Percentiles rank a stretch among this genome's conserved stretches.
Conservation (phyloP, 345 rosid species). For the Populus alba region DNA sequence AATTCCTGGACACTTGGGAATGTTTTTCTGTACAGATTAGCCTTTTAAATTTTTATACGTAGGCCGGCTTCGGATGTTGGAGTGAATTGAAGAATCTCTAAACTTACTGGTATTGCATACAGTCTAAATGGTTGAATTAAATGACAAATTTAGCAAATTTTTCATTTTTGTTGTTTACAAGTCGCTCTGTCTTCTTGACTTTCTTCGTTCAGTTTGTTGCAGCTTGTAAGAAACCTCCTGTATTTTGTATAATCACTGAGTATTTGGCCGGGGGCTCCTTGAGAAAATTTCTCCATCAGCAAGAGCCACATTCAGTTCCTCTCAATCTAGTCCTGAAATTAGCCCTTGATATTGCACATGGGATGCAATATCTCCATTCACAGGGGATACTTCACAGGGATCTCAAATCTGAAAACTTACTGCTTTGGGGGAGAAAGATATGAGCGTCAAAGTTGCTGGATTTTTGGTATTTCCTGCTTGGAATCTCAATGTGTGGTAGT, state of each 20-base stretch:
- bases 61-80: not conserved
- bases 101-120: not conserved
- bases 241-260: conserved; percentile 36
- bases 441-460: conserved; percentile 73
- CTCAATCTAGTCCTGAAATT: conserved; percentile 53
- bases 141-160: not conserved
- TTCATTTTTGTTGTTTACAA: not conserved
- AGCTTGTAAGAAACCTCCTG: conserved; percentile 35
- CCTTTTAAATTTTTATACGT: not conserved
- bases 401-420: conserved; percentile 74
- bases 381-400: conserved; percentile 69
- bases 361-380: conserved; percentile 75
- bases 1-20: not conserved
- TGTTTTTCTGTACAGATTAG: not conserved
- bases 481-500: conserved; percentile 66
- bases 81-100: not conserved
- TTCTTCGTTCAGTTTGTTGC: conserved; percentile 34
- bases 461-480: conserved; percentile 71
- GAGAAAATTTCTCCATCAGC: conserved; percentile 68
- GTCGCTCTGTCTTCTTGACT: conserved; percentile 10
- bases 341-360: conserved; percentile 68
- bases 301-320: conserved; percentile 65
- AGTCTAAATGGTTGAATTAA: not conserved
- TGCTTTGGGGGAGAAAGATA: conserved; percentile 64
- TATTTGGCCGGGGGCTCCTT: conserved; percentile 36